A percentile compares a stretch with the other conserved stretches of the same genome.
Evolutionary conservation across 768 basidiomycete species (phyloP).

Genomic region (Collybia sp.): DNA sequence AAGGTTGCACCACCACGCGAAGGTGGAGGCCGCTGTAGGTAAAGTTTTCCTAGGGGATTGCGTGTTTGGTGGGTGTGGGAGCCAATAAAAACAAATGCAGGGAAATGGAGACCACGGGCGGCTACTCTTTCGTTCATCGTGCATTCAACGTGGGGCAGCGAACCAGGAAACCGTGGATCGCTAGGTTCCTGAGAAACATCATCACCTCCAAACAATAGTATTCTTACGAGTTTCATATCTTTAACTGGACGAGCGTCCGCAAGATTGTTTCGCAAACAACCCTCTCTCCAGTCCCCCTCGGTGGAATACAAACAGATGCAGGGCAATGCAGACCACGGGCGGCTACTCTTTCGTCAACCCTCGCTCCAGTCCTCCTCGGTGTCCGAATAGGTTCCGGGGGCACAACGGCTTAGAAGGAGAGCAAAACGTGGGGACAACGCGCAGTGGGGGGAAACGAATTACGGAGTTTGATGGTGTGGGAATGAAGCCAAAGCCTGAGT

Average conservation of each 20-base stretch:
- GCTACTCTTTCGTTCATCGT: conserved; percentile 49
- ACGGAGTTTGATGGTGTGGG: conserved; percentile 14
- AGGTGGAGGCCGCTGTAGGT: conserved; percentile 30
- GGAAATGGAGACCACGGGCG: conserved; percentile 38
- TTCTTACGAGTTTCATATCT: conserved; percentile 36
- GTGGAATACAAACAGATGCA: conserved; percentile 30
- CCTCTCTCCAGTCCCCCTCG: conserved; percentile 40
- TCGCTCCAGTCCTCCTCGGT: too few species aligned
- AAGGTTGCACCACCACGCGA: conserved; percentile 46
- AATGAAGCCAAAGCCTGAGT: conserved; percentile 33
- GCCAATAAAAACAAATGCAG: conserved; percentile 25
- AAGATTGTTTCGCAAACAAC: conserved; percentile 32
- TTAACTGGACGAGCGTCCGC: conserved; percentile 38
- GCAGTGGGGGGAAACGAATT: conserved; percentile 26
- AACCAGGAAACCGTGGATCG: conserved; percentile 24
- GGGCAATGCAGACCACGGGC: conserved; percentile 39
- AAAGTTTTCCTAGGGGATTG: conserved; percentile 36
- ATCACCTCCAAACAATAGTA: conserved; percentile 2
- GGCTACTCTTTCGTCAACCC: conserved; percentile 45
- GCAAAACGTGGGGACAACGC: conserved; percentile 34
- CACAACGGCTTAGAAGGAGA: conserved; percentile 34
- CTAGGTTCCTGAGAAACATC: conserved; percentile 22
- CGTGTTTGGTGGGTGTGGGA: not conserved
- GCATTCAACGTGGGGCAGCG: conserved; percentile 46
- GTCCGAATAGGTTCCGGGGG: conserved; percentile 15